Conservation (phyloP, 2,329 filamentous ascomycete genomes). For the Massarina eburnea region DNA sequence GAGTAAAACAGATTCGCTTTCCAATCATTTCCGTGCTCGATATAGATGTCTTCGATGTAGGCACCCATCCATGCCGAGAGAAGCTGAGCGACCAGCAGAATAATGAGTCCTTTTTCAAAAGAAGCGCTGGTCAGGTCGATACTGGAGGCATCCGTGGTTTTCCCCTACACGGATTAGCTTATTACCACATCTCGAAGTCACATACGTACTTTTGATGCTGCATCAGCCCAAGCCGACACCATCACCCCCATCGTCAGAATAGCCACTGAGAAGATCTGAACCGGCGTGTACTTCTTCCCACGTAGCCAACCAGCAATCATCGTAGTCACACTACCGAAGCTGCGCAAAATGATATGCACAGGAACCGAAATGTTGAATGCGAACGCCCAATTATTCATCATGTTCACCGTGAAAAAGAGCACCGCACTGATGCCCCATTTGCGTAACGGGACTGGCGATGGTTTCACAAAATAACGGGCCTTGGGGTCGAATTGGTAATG, state of each 20-base stretch:
- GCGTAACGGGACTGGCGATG: constrained; percentile 76
- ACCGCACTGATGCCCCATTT: constrained; percentile 88
- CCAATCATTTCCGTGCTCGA: constrained; percentile 84
- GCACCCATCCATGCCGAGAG: constrained; percentile 93
- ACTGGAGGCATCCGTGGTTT: constrained; percentile 46
- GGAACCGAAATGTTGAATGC: constrained; percentile 96
- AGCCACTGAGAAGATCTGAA: constrained; percentile 79
- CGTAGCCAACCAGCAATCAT: constrained; percentile 87
- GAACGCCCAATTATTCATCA: constrained; percentile 97
- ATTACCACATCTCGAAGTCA: neutral
- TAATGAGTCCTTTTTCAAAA: constrained; percentile 71
- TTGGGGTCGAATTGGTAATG: constrained; percentile 52
- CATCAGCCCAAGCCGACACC: constrained; percentile 86
- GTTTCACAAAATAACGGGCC: constrained; percentile 71
- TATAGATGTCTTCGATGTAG: constrained; percentile 90
- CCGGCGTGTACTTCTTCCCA: constrained; percentile 78
- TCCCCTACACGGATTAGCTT: constrained; percentile 39
- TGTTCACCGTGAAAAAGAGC: constrained; percentile 90
- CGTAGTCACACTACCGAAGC: constrained; percentile 92
- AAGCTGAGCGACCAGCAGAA: constrained; percentile 85
- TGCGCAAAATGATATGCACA: constrained; percentile 93
- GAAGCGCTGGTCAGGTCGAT: constrained; percentile 45
- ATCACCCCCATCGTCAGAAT: constrained; percentile 85
- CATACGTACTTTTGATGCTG: constrained; percentile 70
- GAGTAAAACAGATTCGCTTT: constrained; percentile 97